Base-by-base conservation (phyloP, 495 filamentous ascomycete genomes). In the Astrocystis sublimbata region DNA sequence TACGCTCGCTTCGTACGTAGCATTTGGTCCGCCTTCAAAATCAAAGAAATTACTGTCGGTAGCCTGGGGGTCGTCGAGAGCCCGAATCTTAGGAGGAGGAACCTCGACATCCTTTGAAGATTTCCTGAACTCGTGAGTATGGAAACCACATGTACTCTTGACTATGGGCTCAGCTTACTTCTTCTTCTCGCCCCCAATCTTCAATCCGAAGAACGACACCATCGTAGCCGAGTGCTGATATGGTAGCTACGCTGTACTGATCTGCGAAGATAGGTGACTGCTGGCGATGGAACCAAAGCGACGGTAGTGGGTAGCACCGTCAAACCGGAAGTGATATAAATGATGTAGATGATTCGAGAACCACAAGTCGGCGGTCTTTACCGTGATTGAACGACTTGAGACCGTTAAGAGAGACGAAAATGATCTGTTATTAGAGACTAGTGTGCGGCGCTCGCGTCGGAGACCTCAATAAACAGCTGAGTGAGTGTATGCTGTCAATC, bases 161-260 rank as follows among this genome's bases (percentile, higher is more conserved):
- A 43, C 33, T 65, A 8, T 28, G 15, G 28, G 17, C 17, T 31
- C 15, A 38, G 73, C 78, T 75, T 66, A 81, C 78, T 80, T 81
- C 69, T 81, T 81, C 67, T 76, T 81, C 42, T 73, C 71, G 61
- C 73, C 74, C 23, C 78, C 76, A 50, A 81, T 70, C 66, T 76
- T 78, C 64, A 80, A 71, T 51, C 79, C 79, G 64, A 81, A 81
- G 46, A 81, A 78, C 4, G 79, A 81, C 12, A 80, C 77, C 79
- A 81, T 81, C 43, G 10, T 78, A 70, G 40, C 47, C 23, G 12
- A 15, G 28, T 26, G 24, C 24, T 10, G 13, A 28, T 17, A 30
- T 15, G 17, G 13, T 17, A 19, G 19, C 13, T 30, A 30, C 6
- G n/a, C 6, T 28, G 17, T n/a, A 47, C 28, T 28, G 28, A 15